Evolutionary conservation across 2,329 filamentous ascomycete genomes (phyloP).

Genomic region (Fusarium scirpi): DNA sequence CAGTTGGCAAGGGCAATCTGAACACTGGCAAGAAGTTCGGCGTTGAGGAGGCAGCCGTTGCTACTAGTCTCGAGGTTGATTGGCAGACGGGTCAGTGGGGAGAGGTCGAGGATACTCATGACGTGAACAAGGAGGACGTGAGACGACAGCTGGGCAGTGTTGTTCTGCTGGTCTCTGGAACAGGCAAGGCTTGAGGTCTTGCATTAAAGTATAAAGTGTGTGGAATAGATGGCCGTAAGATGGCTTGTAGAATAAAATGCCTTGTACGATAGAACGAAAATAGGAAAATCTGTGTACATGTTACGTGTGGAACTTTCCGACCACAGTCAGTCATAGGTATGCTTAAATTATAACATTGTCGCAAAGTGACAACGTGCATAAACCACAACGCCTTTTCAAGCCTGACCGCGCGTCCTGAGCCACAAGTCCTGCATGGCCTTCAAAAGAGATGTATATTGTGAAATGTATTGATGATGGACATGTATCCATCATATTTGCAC

Average conservation of each 20-base stretch:
- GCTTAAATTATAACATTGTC: neutral
- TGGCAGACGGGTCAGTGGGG: conserved; percentile 96
- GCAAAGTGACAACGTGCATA: neutral
- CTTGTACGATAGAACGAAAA: conserved; percentile 32
- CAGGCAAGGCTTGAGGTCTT: conserved; percentile 46
- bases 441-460: neutral
- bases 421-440: too few relatives aligned
- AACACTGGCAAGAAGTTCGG: conserved; percentile 67
- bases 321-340: neutral
- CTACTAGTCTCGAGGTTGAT: conserved; percentile 83
- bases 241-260: conserved; percentile 33
- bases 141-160: conserved; percentile 89
- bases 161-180: conserved; percentile 80
- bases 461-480: neutral
- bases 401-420: neutral
- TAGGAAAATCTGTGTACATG: too few relatives aligned
- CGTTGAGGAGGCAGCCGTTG: conserved; percentile 83
- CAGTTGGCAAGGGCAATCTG: conserved; percentile 62
- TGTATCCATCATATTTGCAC: neutral
- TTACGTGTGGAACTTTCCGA: neutral
- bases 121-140: conserved; percentile 93
- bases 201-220: neutral
- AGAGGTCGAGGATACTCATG: conserved; percentile 97
- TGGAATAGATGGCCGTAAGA: neutral
- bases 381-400: neutral